Percentiles rank a stretch among this genome's conserved stretches.
These are phyloP conservation scores for Clonostachys rosea DNA, from an alignment of 2,329 filamentous ascomycete genomes.

Conservation along the genomic window DNA sequence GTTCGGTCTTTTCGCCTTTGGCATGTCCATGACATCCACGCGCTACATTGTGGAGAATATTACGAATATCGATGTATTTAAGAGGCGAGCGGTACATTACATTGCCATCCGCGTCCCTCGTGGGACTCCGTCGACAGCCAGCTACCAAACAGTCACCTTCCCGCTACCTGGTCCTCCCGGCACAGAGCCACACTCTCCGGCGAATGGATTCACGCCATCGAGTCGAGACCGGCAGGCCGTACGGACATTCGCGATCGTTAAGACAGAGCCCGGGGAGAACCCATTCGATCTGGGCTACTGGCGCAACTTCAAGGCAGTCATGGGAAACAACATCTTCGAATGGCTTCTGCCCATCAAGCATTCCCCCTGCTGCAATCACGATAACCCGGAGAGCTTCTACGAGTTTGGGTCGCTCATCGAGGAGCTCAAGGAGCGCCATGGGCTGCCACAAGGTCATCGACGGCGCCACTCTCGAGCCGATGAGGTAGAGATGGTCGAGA, in stretches of 20 bases:
- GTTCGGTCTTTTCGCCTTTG: conserved; percentile 75
- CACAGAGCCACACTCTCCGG: not conserved
- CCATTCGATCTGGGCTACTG: conserved; percentile 74
- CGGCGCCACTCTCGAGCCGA: too few relatives aligned
- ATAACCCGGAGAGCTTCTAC: conserved; percentile 62
- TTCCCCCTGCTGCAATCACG: conserved; percentile 71
- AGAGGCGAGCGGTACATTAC: conserved; percentile 57
- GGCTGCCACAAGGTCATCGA: not conserved
- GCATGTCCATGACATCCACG: conserved; percentile 71
- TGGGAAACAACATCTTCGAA: conserved; percentile 67
- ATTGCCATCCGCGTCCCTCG: conserved; percentile 69
- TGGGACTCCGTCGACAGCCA: conserved; percentile 30
- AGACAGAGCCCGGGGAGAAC: conserved; percentile 70
- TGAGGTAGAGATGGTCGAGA: too few relatives aligned
- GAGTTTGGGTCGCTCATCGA: conserved; percentile 59
- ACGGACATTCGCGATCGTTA: conserved; percentile 75
- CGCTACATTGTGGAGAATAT: conserved; percentile 68
- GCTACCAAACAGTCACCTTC: conserved; percentile 52
- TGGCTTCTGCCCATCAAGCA: conserved; percentile 76
- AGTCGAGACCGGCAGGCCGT: conserved; percentile 40
- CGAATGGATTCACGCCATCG: conserved; percentile 10
- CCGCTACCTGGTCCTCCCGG: conserved; percentile 36
- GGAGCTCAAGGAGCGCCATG: conserved; percentile 38
- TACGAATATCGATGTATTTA: conserved; percentile 80
- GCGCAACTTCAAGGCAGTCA: conserved; percentile 72